phyloP scores from a whole-genome alignment of 306 rosid species.

The Cucumis melo region DNA sequence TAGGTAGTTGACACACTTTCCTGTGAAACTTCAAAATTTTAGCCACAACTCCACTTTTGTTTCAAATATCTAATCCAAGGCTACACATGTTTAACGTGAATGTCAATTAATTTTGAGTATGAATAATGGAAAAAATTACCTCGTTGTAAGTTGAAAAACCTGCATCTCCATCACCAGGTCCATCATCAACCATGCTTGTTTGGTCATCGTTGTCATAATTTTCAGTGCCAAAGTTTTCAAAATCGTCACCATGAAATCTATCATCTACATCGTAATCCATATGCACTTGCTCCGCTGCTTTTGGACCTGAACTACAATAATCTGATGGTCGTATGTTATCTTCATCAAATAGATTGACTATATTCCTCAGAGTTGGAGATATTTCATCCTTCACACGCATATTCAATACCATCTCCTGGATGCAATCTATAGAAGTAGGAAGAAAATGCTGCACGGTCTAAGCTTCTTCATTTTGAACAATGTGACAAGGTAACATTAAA shows the following conservation, averaged over 20 bases:
- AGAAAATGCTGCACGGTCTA: neutral
- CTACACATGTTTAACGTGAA: neutral
- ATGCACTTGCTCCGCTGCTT: constrained; percentile 28
- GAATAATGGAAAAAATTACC: constrained; percentile 26
- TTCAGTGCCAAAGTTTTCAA: constrained; percentile 42
- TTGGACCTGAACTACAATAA: constrained; percentile 23
- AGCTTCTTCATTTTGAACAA: constrained; percentile 9
- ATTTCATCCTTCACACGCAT: constrained; percentile 62
- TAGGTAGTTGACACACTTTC: constrained; percentile 40
- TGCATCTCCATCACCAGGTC: constrained; percentile 40
- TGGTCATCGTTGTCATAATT: constrained; percentile 45
- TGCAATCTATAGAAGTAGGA: constrained; percentile 35
- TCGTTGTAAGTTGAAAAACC: constrained; percentile 44
- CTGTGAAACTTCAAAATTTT: constrained; percentile 26
- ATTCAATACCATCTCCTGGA: constrained; percentile 60
- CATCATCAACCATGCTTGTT: constrained; percentile 32
- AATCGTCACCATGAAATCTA: constrained; percentile 33
- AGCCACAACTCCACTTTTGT: constrained; percentile 10
- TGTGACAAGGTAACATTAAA: neutral
- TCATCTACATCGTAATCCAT: constrained; percentile 25
- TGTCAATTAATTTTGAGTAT: neutral
- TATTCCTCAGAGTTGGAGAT: constrained; percentile 66
- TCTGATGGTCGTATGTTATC: constrained; percentile 61
- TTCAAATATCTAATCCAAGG: constrained; percentile 1
- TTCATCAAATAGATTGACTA: constrained; percentile 67